Base-by-base conservation (phyloP, 1,284 basidiomycete species). In the Cutaneotrichosporon sp. region DNA sequence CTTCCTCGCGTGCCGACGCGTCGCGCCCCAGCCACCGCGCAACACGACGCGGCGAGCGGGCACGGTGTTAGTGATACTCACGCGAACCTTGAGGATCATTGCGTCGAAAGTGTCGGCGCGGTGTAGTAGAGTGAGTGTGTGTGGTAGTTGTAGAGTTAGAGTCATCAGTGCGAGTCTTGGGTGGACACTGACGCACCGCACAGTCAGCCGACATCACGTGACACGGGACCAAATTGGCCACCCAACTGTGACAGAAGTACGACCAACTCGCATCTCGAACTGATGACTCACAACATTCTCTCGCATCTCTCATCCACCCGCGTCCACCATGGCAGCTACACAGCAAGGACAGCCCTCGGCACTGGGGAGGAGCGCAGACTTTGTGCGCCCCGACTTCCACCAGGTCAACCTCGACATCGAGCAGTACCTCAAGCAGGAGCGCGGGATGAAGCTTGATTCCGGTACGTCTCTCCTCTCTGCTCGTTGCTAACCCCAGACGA, bases 361-460 rank as follows among this genome's bases (percentile, higher is more conserved):
- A 36, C 65, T 77, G 10, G 75, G 75, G 14, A 63, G 71, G 46
- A 71, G 73, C 20, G 70, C 74, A 72, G 92, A 95, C 79, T 84
- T 92, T 65, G 84, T 95, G 52, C 82, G 87, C 66, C 91, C 92
- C 6, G 92, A 95, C 73, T 95, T 97, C 73, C 91, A 95, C 76
- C 95, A 98, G 76, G 90, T 92, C 72, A 92, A 91, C 75, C 89
- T 97, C 65, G 82, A 85, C 57, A 87, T 92, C 64, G 95, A 99
- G 79, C 74, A 81, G 8, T 92, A 87, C 76, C 84, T 95, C 70
- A 98, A 98, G 80, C 82, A 84, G 52, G 88, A 94, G 56, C 85
- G 94, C 34, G 86, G 87, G 20, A 80, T 97, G 75, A 95, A 95
- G 79, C 87, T 99, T 53, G 95, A 98, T 81, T 90, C 91, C 83